Conservation (phyloP, 176 grass and related monocot species). For the Thinopyrum elongatum region DNA sequence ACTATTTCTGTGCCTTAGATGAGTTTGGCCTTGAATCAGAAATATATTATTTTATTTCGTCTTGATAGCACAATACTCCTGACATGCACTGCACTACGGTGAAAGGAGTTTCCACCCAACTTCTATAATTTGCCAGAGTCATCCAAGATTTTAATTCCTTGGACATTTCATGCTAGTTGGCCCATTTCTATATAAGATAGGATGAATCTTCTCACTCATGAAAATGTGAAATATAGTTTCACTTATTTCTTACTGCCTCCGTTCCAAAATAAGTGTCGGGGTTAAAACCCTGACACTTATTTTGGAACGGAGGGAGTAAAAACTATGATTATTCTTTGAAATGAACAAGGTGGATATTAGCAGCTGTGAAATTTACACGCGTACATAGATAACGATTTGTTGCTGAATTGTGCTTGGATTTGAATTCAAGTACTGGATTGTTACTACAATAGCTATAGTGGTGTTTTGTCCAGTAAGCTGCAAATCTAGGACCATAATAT, state of each 20-base stretch:
- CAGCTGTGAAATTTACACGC: neutral
- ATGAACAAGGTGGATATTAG: neutral
- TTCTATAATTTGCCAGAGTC: conserved; percentile 2
- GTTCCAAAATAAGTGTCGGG: too few relatives aligned
- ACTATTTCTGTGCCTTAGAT: neutral
- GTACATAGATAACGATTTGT: neutral
- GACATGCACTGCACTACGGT: neutral
- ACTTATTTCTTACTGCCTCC: neutral
- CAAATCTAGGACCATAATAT: conserved; percentile 2
- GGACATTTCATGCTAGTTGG: neutral
- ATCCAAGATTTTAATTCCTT: conserved; percentile 1
- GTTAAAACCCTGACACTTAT: too few relatives aligned
- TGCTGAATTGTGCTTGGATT: neutral
- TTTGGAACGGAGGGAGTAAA: neutral
- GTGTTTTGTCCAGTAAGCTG: neutral
- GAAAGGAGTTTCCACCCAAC: neutral
- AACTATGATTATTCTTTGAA: neutral
- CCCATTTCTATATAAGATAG: neutral
- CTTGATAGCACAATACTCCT: neutral
- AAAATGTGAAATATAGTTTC: neutral
- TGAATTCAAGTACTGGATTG: conserved; percentile 15
- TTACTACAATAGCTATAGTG: neutral
- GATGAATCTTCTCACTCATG: neutral
- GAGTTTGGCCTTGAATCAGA: conserved; percentile 2
- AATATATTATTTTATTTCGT: neutral